Evolutionary conservation across 805 yeast species (phyloP), one percentile per base, ranked within the genome.

Genomic region (Barnettozyma pratensis): DNA sequence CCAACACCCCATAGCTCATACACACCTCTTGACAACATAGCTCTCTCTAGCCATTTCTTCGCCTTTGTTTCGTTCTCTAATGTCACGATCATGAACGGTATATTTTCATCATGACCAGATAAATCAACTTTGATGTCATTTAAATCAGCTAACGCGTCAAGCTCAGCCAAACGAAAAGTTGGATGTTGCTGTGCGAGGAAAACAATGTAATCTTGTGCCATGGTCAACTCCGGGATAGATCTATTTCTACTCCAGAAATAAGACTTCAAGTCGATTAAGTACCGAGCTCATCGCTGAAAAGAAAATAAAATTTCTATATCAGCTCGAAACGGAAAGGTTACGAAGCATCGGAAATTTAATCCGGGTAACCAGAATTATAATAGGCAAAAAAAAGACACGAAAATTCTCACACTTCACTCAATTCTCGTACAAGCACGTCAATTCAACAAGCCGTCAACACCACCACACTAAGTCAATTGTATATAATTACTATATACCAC

Each of bases 1-100:
- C 94, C 97, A 44, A 73, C 66, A 0, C 96, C 96, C 88, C 94
- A 90, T 4, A 87, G 66, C 58, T 91, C 96, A 62, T 88, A 94
- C 32, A 92, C 80, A 0, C 87, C 87, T 49, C 82, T 77, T 4
- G 85, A 73, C 37, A 92, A 67, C 12, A 92, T 75, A 2, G 95
- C 79, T 52, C 97, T 69, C 39, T 71, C 68, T 19, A 90, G 71
- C 63, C 88, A 74, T 43, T 75, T 70, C 7, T 59, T 58, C 0
- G 98, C 99, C 38, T 79, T 77, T 10, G 76, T 74, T 55, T 86
- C 96, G 57, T 75, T 72, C 31, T 77, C 78, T 37, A 94, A 68
- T 19, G 80, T 74, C 1, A 91, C 85, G 3, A 80, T 68, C 51
- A 91, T 60, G 60, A 89, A 91, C 4, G 98, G 98, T 9, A 69